Base-by-base conservation (phyloP, 257 asterid genomes). In the Primulina huaijiensis region DNA sequence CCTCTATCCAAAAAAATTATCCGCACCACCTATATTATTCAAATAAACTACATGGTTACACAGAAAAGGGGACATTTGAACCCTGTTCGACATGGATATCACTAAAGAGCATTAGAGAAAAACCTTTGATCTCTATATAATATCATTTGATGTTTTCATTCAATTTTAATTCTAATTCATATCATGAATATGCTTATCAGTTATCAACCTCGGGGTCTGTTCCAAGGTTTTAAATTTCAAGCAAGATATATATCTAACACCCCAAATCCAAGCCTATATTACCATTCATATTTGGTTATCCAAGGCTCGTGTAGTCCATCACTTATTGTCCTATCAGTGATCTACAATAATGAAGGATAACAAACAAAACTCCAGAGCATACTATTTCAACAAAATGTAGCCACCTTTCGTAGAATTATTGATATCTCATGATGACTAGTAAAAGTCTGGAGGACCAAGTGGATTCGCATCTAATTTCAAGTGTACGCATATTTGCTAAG, bases 121-220 rank as follows among this genome's bases (percentile, higher is more conserved):
- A 11, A 29, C 27, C 11, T 37, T 33, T 16, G 29, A 56, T 62
- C 56, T 46, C 29, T 65, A 20, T 31, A 53, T 50, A 40, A 7
- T 66, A 46, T 29, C 21, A 66, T 25, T 57, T 64, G 60, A 35
- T 33, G 31, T 71, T 62, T 72, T 40, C 59, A 34, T 64, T 21
- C 69, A 63, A 64, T 23, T 65, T 34, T 27, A 57, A 63, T 25
- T 17, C 8, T 40, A 62, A 64, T 10, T n/a, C n/a, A 30, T 46
- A 35, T 16, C 30, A 3, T 34, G 16, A 17, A 33, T 25, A 11
- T 65, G n/a, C 57, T 16, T 16, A 50, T 50, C 21, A 1, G 6
- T 16, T 16, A 50, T 50, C 21, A 5, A 17, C 5, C 57, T 5
- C 20, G 3, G 57, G 21, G 21, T 12, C 9, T 43, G 25, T 35